Base-by-base conservation (phyloP, 2,329 filamentous ascomycete genomes). In the Alternaria dauci region DNA sequence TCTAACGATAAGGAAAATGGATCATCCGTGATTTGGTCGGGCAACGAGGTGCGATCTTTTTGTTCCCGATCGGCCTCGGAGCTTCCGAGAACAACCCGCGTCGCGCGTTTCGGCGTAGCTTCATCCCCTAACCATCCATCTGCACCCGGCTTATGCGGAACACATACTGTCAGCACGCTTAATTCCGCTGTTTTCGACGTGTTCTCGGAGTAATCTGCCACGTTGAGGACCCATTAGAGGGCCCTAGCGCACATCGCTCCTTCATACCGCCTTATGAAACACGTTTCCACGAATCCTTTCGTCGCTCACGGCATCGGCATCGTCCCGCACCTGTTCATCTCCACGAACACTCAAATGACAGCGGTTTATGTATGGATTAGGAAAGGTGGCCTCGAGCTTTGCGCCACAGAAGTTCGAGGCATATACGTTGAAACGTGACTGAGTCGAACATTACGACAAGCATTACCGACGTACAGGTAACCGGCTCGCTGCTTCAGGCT, bases 251-350 rank as follows among this genome's bases (percentile, higher is more conserved):
- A 44, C 39, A 39, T 38, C 20, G 36, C 23, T 44, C 60, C 55
- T 61, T 61, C 61, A 66, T 66, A 32, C 18, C 46, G 26, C 41
- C 32, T 54, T 41, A n/a, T 61, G 53, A 66, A 59, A 63, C 63
- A 59, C 36, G 55, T 57, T 55, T 57, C 50, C 58, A 62, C 48
- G 46, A 46, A 59, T 63, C 38, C 52, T 52, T 47, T 39, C 38
- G 20, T 55, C 12, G 46, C 46, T 50, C 32, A 25, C 46, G 46
- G 20, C 20, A 36, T 38, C 57, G 14, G 53, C 39, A 48, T 26
- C 36, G 52, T 30, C 50, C 25, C 50, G 36, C 50, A 16, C 25
- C 32, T 28, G 38, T 20, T 61, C 58, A 63, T 63, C 54, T 58
- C 50, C 62, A 61, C 62, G 42, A 48, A 48, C 32, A 42, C 41